Evolutionary conservation across 768 basidiomycete species (phyloP), one percentile per base, ranked within the genome.

Genomic region (Pisolithus sp.): DNA sequence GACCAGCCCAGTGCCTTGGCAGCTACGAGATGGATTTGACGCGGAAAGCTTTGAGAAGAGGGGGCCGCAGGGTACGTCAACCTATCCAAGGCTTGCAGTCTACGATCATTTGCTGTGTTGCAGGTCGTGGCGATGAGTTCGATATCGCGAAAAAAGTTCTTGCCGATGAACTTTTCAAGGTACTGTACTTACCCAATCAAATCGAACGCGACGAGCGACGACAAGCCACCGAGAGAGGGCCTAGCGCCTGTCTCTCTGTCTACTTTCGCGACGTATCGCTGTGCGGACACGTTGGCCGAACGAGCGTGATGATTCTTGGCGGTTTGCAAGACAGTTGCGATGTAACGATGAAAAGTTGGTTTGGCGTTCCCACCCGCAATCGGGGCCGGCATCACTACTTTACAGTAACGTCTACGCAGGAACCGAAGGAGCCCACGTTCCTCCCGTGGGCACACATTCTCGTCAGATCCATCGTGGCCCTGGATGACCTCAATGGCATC

Each of bases 241-340:
- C 46, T 47, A 47, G 34, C 46, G 46, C 46, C 46, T 47, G n/a
- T 36, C 46, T 47, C 30, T 18, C 46, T 15, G 30, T 47, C 20
- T 34, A 47, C 46, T 30, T 10, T 47, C 34, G 39, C 39, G 39
- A 40, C 39, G 18, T 18, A 10, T 18, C 41, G n/a, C 41, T 23
- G 41, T 12, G 23, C 12, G 21, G 20, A 23, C 41, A 42, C 20
- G 21, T 12, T 42, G 13, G 43, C 5, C 13, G 43, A 28, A 26
- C 5, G 9, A 26, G 17, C 10, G 17, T 5, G 17, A 21, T 6
- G 17, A 21, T 12, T 44, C 3, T 12, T 13, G 12, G 31, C 13
- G 2, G 31, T 34, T 34, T 34, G 31, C 31, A 34, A 5, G 12
- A 34, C 13, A 5, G 31, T 12, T 34, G 31, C 13, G 13, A 13